A percentile compares a stretch with the other conserved stretches of the same genome.
These are phyloP conservation scores for Venturia oleaginea DNA, from an alignment of 2,329 filamentous ascomycete genomes.

Conservation along the genomic window DNA sequence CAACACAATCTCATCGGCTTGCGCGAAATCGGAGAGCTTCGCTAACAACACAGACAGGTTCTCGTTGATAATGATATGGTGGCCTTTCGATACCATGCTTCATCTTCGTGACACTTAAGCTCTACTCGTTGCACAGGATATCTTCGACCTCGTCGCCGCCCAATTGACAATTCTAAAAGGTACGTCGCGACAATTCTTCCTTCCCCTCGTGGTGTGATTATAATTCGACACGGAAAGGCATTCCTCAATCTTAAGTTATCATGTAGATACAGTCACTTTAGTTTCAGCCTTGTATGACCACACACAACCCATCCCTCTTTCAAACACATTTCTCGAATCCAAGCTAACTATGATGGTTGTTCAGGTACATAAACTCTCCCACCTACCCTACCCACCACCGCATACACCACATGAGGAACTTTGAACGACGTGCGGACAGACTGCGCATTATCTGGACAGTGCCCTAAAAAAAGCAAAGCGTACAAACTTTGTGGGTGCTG, in stretches of 20 bases:
- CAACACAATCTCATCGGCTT: not conserved
- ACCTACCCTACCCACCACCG: constrained; percentile 16
- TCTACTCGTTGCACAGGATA: constrained; percentile 11
- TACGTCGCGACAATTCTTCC: constrained; percentile 22
- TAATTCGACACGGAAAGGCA: constrained; percentile 55
- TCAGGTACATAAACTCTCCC: constrained; percentile 21
- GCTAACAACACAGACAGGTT: not conserved
- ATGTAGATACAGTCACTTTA: constrained; percentile 56
- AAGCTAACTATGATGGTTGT: constrained; percentile 23
- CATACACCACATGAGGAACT: constrained; percentile 45
- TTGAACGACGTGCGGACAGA: constrained; percentile 65
- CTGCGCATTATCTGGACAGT: constrained; percentile 41
- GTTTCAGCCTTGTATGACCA: constrained; percentile 64
- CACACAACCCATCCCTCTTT: constrained; percentile 16
- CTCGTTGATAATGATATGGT: not conserved
- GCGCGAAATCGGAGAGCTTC: not conserved
- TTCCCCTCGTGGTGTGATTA: constrained; percentile 45
- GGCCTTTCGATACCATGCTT: not conserved
- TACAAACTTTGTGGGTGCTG: constrained; percentile 56
- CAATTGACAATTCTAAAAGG: constrained; percentile 30
- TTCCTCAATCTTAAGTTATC: constrained; percentile 58
- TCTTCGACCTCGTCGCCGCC: constrained; percentile 15
- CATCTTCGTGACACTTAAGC: not conserved
- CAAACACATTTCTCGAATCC: constrained; percentile 15
- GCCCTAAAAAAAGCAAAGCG: constrained; percentile 46